Percentiles rank a stretch among this genome's conserved stretches.
Conservation (phyloP, 208 protist genomes). For the Phytomonas sp. region DNA sequence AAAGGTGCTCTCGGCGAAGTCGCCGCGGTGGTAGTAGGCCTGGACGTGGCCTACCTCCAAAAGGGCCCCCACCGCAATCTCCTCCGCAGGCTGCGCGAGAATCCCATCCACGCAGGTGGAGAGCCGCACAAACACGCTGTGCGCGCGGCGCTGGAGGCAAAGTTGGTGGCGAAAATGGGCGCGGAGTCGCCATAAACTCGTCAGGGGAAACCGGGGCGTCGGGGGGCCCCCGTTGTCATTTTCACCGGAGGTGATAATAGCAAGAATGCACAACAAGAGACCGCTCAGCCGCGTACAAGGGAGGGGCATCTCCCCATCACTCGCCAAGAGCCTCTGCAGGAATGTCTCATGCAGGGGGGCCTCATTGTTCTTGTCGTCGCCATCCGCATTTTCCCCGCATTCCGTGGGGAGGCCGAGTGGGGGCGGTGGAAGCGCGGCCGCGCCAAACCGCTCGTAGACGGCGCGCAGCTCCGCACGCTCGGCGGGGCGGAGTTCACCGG, state of each 20-base stretch:
- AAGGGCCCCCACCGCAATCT: slow-evolving; percentile 44
- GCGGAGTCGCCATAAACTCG: slow-evolving; percentile 62
- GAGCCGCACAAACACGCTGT: slow-evolving; percentile 59
- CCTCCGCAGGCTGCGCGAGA: slow-evolving; percentile 33
- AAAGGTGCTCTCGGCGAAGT: slow-evolving; percentile 61
- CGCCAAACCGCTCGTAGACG: slow-evolving; percentile 38
- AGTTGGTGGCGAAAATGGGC: slow-evolving; percentile 75
- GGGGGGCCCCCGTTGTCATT: slow-evolving; percentile 4
- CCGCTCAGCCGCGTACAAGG: slow-evolving; percentile 49
- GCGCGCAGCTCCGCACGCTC: slow-evolving; percentile 37
- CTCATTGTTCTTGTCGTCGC: not conserved
- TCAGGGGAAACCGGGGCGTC: slow-evolving; percentile 29
- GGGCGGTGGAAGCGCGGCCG: not conserved
- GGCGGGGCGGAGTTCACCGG: slow-evolving; percentile 47
- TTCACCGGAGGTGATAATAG: slow-evolving; percentile 24
- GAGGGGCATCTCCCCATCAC: slow-evolving; percentile 80
- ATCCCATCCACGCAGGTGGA: slow-evolving; percentile 62
- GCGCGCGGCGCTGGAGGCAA: slow-evolving; percentile 57
- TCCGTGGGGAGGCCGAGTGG: not conserved
- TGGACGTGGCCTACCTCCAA: slow-evolving; percentile 81
- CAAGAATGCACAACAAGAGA: slow-evolving; percentile 53
- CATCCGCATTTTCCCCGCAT: slow-evolving; percentile 1
- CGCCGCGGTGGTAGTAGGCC: slow-evolving; percentile 81
- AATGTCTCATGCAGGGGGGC: slow-evolving; percentile 35
- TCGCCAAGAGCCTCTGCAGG: slow-evolving; percentile 69